Evolutionary conservation across 2,329 filamentous ascomycete species (phyloP).

Genomic region (Fusarium anthophilum): DNA sequence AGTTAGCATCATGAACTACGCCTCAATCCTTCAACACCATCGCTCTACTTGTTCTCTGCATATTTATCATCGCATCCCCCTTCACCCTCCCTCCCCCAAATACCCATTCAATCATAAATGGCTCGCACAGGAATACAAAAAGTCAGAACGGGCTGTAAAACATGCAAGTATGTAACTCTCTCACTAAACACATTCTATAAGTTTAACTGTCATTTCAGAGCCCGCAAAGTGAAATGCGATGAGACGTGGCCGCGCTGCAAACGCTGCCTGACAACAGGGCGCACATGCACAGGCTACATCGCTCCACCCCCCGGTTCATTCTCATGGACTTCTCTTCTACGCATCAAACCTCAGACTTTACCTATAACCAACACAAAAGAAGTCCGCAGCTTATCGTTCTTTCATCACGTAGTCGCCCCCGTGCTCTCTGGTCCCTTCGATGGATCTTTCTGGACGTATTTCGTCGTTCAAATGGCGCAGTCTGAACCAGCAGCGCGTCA

Average conservation of each 20-base stretch:
- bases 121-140: conserved; percentile 43
- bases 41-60: neutral
- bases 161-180: conserved; percentile 60
- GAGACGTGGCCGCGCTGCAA: conserved; percentile 62
- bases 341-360: conserved; percentile 31
- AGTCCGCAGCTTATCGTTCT: conserved; percentile 50
- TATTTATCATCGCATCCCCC: neutral
- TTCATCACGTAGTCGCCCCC: conserved; percentile 50
- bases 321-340: conserved; percentile 50
- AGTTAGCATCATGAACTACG: neutral
- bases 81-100: neutral
- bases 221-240: conserved; percentile 67
- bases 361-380: conserved; percentile 39
- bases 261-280: conserved; percentile 61
- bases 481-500: conserved; percentile 52
- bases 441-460: conserved; percentile 53
- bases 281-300: conserved; percentile 65
- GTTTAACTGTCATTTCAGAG: conserved; percentile 46
- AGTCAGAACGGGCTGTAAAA: conserved; percentile 59
- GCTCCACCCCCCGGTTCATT: conserved; percentile 43
- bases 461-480: conserved; percentile 50
- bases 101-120: neutral
- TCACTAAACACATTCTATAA: neutral
- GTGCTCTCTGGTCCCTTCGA: conserved; percentile 49
- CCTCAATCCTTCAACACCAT: conserved; percentile 5